Conservation (phyloP, 257 asterid species). For the Solanum neorickii region DNA sequence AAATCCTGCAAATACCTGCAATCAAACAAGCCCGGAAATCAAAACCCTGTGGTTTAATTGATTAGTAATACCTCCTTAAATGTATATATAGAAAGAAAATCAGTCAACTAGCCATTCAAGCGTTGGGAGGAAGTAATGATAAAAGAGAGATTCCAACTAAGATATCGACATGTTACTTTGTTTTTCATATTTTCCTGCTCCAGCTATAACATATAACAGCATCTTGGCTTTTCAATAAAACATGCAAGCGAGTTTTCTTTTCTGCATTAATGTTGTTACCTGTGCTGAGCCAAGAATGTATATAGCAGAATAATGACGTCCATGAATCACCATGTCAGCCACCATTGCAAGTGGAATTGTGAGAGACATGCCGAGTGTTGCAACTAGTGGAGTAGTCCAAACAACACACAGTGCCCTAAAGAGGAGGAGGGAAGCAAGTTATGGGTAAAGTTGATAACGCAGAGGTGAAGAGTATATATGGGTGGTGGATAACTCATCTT, state of each 20-base stretch:
- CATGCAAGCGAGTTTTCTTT: background rate
- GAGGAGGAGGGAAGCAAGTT: background rate
- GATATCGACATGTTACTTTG: background rate
- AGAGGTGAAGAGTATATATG: background rate
- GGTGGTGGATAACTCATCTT: background rate
- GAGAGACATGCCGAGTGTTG: conserved; percentile 96
- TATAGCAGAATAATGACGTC: conserved; percentile 86
- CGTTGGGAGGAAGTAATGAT: background rate
- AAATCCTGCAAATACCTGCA: conserved; percentile 91
- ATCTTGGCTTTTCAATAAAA: background rate
- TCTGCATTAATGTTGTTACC: conserved; percentile 28
- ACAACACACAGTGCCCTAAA: conserved; percentile 94
- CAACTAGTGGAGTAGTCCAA: conserved; percentile 98
- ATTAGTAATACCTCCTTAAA: background rate
- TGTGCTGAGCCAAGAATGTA: conserved; percentile 87
- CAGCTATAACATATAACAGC: background rate
- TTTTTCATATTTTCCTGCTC: background rate
- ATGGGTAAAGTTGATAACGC: background rate
- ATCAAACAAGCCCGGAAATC: background rate
- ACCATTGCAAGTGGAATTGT: conserved; percentile 98
- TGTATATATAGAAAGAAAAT: background rate
- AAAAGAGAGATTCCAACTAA: background rate
- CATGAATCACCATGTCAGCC: conserved; percentile 95
- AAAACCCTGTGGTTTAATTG: background rate
- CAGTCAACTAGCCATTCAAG: background rate